Percentiles rank a stretch among this genome's conserved stretches.
Evolutionary conservation across 1,139 yeast genomes (phyloP).

Genomic region (Yamadazyma buinensis): DNA sequence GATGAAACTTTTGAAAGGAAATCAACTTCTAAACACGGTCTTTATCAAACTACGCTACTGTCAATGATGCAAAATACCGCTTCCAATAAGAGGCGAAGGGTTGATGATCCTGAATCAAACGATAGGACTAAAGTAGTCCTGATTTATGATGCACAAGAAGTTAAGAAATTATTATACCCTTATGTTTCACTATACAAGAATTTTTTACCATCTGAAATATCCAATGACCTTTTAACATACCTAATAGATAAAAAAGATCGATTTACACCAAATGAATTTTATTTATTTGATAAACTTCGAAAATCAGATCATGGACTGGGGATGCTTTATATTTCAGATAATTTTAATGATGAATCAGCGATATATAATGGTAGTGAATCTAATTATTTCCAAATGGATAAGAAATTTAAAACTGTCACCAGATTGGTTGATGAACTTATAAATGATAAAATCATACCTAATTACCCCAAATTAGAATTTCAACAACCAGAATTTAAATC

Average conservation of each 20-base stretch:
- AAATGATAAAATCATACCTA: slow-evolving; percentile 28
- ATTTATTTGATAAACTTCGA: slow-evolving; percentile 59
- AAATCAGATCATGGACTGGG: slow-evolving; percentile 48
- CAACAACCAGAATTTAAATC: slow-evolving; percentile 39
- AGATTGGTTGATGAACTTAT: slow-evolving; percentile 40
- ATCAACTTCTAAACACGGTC: slow-evolving; percentile 9
- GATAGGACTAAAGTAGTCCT: slow-evolving; percentile 14
- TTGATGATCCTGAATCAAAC: slow-evolving; percentile 6
- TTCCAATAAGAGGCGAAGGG: slow-evolving; percentile 1
- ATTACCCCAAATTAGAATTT: slow-evolving; percentile 23
- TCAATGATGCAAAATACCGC: slow-evolving; percentile 10
- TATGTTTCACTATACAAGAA: slow-evolving; percentile 49
- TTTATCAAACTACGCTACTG: slow-evolving; percentile 21
- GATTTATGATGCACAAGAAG: slow-evolving; percentile 30
- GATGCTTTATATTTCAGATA: slow-evolving; percentile 26
- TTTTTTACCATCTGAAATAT: slow-evolving; percentile 48
- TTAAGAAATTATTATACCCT: slow-evolving; percentile 34
- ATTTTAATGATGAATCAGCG: slow-evolving; percentile 27
- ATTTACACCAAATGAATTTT: slow-evolving; percentile 44
- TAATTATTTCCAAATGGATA: slow-evolving; percentile 6
- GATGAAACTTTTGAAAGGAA: slow-evolving; percentile 16
- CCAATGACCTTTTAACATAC: slow-evolving; percentile 39
- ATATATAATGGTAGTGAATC: slow-evolving; percentile 11
- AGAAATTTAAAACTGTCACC: slow-evolving; percentile 36
- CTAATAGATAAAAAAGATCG: slow-evolving; percentile 35